phyloP scores from a whole-genome alignment of 306 rosid genomes.

The Trichosanthes cucumerina region DNA sequence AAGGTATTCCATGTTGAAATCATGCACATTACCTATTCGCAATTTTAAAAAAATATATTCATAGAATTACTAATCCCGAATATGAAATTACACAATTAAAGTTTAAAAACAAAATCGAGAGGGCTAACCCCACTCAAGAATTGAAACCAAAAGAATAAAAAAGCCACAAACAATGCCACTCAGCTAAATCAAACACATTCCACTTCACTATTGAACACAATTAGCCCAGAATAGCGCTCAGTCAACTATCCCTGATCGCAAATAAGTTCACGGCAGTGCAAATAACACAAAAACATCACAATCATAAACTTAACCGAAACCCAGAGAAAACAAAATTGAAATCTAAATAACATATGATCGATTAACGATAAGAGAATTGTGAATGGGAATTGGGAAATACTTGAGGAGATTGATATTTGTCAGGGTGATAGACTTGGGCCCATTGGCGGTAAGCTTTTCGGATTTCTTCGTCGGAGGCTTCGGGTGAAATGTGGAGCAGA shows the following conservation, averaged over 20 bases:
- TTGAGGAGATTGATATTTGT: conserved; percentile 76
- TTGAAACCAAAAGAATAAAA: neutral
- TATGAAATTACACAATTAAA: neutral
- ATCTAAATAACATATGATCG: neutral
- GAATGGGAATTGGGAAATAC: conserved; percentile 19
- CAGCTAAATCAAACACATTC: neutral
- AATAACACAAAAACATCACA: neutral
- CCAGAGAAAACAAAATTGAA: neutral
- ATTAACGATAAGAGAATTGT: neutral
- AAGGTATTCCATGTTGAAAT: neutral
- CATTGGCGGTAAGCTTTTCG: conserved; percentile 95
- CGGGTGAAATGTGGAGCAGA: conserved; percentile 68
- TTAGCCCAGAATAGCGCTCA: neutral
- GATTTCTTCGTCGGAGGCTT: conserved; percentile 94
- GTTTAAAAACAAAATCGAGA: neutral
- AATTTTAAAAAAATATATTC: neutral
- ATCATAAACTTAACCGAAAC: neutral
- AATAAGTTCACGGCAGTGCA: neutral
- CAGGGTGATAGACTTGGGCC: conserved; percentile 96
- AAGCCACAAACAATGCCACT: neutral
- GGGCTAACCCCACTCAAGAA: neutral
- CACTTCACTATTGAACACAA: neutral
- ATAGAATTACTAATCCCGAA: neutral
- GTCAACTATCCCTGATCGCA: neutral
- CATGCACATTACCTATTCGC: neutral